Evolutionary conservation across 73 alveolate genomes (phyloP), one percentile per base, ranked within the genome.

Genomic region (Stentor roeselii): DNA sequence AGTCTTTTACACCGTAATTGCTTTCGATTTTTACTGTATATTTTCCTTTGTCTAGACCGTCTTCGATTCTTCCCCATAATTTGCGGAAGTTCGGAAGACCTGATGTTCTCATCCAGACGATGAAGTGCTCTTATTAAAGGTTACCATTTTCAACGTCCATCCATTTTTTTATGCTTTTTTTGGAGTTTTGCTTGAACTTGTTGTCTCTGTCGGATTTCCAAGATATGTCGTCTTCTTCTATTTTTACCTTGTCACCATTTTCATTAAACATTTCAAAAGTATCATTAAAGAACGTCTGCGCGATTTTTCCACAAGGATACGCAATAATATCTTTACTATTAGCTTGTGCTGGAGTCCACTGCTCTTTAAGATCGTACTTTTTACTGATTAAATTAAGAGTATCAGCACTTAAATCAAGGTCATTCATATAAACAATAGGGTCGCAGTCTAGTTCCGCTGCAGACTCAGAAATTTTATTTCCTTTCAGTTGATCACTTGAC

Each of bases 71-170:
- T 36, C 99, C 99, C 99, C 99, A 95, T 27, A 93, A 86, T 83
- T 95, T 95, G 59, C 95, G 88, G 91, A 95, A 95, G 78, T 92
- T 90, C 3, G 98, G 97, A 76, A 95, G 89, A 37, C 96, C 97
- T 41, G 97, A 96, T 76, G 96, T 93, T 83, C 97, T 93, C 98
- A 95, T 95, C 99, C 99, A 95, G 4, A 93, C 97, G 35, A 95
- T 95, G 86, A 95, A 93, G 82, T 93, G 98, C 41, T 95, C 97
- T 67, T 27, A 67, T 67, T 21, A 32, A 2, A 30, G 14, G 21
- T 67, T 67, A 67, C 80, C 96, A 90, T 95, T 87, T 38, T 89
- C 94, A 37, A 89, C 89, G 60, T 92, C 90, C 31, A 6, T 59
- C 98, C 99, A 95, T 75, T 94, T 93, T 34, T 76, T 83, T 3